These are phyloP conservation scores for Triticum monococcum DNA, from an alignment of 176 grass and related monocot genomes.

Conservation along the genomic window DNA sequence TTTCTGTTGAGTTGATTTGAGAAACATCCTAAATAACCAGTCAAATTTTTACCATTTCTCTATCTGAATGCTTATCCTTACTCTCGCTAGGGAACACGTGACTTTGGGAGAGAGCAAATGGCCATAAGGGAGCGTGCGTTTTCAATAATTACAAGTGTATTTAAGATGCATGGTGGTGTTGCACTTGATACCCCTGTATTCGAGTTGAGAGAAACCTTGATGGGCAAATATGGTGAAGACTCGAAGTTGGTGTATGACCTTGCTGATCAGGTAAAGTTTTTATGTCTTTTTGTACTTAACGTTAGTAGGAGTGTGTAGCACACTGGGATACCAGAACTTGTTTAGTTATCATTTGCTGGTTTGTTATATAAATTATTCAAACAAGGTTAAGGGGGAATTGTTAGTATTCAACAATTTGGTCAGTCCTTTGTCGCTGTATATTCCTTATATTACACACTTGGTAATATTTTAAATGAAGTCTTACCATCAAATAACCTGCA, in stretches of 20 bases:
- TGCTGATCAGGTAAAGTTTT: conserved; percentile 80
- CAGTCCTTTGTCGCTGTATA: conserved; percentile 6
- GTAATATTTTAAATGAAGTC: not conserved
- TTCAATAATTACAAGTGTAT: conserved; percentile 82
- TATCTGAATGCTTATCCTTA: not conserved
- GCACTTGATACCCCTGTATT: conserved; percentile 96
- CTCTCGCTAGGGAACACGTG: conserved; percentile 74
- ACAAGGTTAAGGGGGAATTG: not conserved
- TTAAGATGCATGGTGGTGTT: conserved; percentile 95
- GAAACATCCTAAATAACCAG: not conserved
- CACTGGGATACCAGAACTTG: not conserved
- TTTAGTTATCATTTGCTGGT: not conserved
- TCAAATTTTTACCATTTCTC: not conserved
- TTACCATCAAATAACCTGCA: conserved; percentile 37
- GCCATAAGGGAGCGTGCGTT: conserved; percentile 89
- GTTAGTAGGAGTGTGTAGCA: not conserved
- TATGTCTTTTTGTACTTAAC: not conserved
- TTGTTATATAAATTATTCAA: not conserved
- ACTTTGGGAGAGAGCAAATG: conserved; percentile 98
- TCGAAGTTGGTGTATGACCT: conserved; percentile 97
- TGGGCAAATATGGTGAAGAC: conserved; percentile 99
- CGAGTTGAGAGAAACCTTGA: conserved; percentile 96
- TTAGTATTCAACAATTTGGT: not conserved
- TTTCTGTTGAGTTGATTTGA: not conserved
- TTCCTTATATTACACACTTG: not conserved